These are phyloP conservation scores for Copromyces sp. DNA, from an alignment of 495 filamentous ascomycete species.

Conservation along the genomic window DNA sequence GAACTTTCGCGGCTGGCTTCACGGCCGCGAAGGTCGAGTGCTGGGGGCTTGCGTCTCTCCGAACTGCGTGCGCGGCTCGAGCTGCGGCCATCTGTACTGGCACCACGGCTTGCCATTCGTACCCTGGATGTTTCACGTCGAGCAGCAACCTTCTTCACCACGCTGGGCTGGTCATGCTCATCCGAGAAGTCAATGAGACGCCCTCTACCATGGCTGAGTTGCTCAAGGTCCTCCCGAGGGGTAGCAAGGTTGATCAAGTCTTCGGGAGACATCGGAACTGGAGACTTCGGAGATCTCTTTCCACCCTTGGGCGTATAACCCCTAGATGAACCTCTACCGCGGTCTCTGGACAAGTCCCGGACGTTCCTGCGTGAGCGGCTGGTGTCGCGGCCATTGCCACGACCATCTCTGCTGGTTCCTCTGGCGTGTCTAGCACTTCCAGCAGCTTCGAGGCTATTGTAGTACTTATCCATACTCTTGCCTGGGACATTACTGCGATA, in stretches of 20 bases:
- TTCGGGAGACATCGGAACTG: constrained; percentile 85
- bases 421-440: constrained; percentile 46
- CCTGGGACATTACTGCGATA: constrained; percentile 34
- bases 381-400: constrained; percentile 36
- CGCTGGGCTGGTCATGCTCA: constrained; percentile 27
- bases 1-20: constrained; percentile 44
- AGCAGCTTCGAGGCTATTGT: constrained; percentile 74
- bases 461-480: constrained; percentile 73
- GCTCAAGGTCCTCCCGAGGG: constrained; percentile 20
- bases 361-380: constrained; percentile 42
- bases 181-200: constrained; percentile 14
- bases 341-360: constrained; percentile 56
- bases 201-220: neutral
- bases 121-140: constrained; percentile 23
- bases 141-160: constrained; percentile 30
- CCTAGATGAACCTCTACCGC: constrained; percentile 52
- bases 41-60: constrained; percentile 28
- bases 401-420: constrained; percentile 50
- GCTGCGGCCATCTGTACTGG: constrained; percentile 28
- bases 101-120: constrained; percentile 32
- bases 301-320: constrained; percentile 63
- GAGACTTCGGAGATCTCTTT: constrained; percentile 81
- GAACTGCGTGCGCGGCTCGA: constrained; percentile 31
- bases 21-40: constrained; percentile 45
- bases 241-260: constrained; percentile 53